Evolutionary conservation across 257 asterid species (phyloP).

Genomic region (Solanum verrucosum): DNA sequence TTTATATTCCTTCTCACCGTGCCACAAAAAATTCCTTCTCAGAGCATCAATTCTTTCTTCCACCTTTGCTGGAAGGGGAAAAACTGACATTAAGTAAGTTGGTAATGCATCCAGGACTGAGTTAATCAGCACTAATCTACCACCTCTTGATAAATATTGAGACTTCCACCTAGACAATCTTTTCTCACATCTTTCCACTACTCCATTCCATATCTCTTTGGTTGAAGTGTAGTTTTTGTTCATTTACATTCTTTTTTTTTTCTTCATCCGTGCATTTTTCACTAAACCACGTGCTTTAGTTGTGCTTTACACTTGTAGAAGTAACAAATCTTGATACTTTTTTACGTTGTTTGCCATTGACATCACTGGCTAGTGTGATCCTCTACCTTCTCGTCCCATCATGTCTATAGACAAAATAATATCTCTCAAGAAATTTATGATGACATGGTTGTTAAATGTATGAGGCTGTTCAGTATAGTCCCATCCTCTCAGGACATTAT

Average conservation of each 20-base stretch:
- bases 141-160: too few relatives aligned
- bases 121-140: too few relatives aligned
- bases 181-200: too few relatives aligned
- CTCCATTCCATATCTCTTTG: too few relatives aligned
- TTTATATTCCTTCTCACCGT: too few relatives aligned
- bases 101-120: too few relatives aligned
- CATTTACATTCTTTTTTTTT: background rate
- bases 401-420: background rate
- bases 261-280: background rate
- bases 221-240: background rate
- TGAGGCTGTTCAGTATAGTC: background rate
- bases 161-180: too few relatives aligned
- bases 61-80: too few relatives aligned
- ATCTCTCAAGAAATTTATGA: background rate
- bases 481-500: background rate
- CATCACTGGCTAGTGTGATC: background rate
- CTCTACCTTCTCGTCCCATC: background rate
- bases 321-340: background rate
- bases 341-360: background rate
- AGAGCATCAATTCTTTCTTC: too few relatives aligned
- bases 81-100: too few relatives aligned
- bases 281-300: background rate
- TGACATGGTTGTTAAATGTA: background rate
- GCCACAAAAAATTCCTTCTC: too few relatives aligned
- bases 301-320: background rate